Conservation (phyloP, 2,329 filamentous ascomycete genomes). For the Colletotrichum cereale region DNA sequence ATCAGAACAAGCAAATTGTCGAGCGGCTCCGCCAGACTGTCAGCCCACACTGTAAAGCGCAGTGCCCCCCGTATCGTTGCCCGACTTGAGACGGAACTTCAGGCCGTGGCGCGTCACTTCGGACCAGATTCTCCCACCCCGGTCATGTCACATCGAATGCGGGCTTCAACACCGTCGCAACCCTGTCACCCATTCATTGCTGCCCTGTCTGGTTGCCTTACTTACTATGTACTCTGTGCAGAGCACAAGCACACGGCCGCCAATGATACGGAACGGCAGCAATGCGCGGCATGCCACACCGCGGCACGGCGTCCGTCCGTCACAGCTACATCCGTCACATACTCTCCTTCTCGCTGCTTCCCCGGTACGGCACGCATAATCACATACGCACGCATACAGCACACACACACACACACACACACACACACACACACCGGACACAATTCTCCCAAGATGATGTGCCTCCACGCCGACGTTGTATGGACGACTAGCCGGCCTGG, state of each 20-base stretch:
- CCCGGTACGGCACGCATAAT: neutral
- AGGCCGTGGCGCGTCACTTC: conserved; percentile 25
- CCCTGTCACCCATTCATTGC: neutral
- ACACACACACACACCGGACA: neutral
- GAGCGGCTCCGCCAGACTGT: neutral
- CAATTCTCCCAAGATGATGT: no score
- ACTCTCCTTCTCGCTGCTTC: neutral
- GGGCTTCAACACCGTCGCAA: neutral
- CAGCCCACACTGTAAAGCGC: conserved; percentile 2
- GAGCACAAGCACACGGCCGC: neutral
- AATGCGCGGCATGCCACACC: neutral
- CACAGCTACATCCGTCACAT: conserved; percentile 12
- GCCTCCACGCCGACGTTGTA: neutral
- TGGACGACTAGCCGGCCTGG: neutral
- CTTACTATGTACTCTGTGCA: no score
- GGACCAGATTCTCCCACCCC: conserved; percentile 28
- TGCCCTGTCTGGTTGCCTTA: neutral
- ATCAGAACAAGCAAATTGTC: neutral
- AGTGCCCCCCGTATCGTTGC: conserved; percentile 1
- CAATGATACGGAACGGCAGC: conserved; percentile 10
- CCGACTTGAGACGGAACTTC: conserved; percentile 16
- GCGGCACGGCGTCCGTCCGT: neutral
- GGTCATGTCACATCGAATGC: conserved; percentile 16
- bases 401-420: neutral
- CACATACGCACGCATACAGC: neutral